Base-by-base conservation (phyloP, 495 filamentous ascomycete genomes). In the Baudoinia panamericana region DNA sequence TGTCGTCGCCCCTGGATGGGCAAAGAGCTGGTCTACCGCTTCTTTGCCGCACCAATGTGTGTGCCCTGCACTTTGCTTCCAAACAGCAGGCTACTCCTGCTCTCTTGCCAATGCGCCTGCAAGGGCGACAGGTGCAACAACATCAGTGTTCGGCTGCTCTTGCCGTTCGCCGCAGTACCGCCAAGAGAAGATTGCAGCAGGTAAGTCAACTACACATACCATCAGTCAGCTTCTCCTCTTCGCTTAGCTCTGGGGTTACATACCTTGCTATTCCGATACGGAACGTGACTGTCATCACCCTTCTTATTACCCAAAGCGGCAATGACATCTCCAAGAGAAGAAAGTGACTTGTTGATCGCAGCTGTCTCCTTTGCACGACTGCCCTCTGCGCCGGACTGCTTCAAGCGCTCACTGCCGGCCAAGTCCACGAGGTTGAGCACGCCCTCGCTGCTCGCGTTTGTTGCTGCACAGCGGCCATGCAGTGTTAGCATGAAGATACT, bases 81-180 rank as follows among this genome's bases (percentile, higher is more conserved):
- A 64, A 99, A 99, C 56, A 92, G 81, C 56, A 99, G 70, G 62
- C 84, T 93, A 20, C 88, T 92, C 60, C 95, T 72, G 11, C 86
- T 95, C 68, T 99, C 92, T 30, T 47, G 43, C 48, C 48, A 52
- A 65, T 96, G 92, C 3, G 80, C 83, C 67, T 92, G 79, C 36
- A 96, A 63, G 21, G 90, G 90, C 56, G 80, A 87, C 47, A 92
- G 80, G 84, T 95, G 96, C 59, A 96, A 84, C 52, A 99, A 93
- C 90, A 96, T 99, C 45, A 99, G 80, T 3, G 92, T 52, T 13
- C 48, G 37, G 30, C 43, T 47, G 12, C 26, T 34, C 36, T 52
- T 52, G 19, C 48, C 48, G 22, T 37, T 96, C 63, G 94, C 92
- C 41, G 80, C 84, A 56, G 94, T 94, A 24, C 92, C 92, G 12